Base-by-base conservation (phyloP, 345 rosid genomes). In the Raphanus sativus region DNA sequence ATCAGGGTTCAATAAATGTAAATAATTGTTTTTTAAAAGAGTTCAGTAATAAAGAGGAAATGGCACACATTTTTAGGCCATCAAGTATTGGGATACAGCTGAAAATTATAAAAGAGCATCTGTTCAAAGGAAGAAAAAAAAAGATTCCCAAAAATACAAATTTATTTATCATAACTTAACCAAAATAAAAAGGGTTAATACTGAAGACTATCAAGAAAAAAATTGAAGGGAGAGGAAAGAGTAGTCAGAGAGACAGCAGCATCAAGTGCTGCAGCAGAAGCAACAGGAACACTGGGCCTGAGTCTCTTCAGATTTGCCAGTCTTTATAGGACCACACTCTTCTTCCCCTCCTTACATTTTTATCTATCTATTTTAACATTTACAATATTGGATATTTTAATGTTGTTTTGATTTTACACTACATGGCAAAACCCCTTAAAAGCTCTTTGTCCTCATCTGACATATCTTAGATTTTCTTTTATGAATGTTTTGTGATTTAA, bases 231-330 rank as follows among this genome's bases (percentile, higher is more conserved):
- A 59, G 45, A 38, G 62, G 67, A 34, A 61, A 67, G 82, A 75
- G 82, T 56, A 79, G 82, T 80, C 82, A 80, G 79, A 80, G 82
- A 75, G 79, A 80, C 82, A 80, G 75, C 62, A 69, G 82, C 82
- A 80, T 80, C 82, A 75, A 80, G 82, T 80, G 82, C 82, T 80
- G 82, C 82, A 80, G 82, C 69, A 80, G 82, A 80, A 70, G 82
- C 82, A 80, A 80, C 82, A 80, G 76, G 71, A 80, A 80, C 79
- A 69, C 79, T 80, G 75, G 79, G 63, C 76, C 79, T 75, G 79
- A 69, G 72, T 62, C 79, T 29, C 79, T 69, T 75, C 82, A 80
- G 75, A 80, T 69, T 80, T 79, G 78, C 74, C 82, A 73, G 78
- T 79, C 78, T 73, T 80, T 69, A 64, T 48, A 74, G 82, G 82